These are phyloP conservation scores for Hemerocallis citrina DNA, from an alignment of 106 monocot genomes.

Conservation along the genomic window DNA sequence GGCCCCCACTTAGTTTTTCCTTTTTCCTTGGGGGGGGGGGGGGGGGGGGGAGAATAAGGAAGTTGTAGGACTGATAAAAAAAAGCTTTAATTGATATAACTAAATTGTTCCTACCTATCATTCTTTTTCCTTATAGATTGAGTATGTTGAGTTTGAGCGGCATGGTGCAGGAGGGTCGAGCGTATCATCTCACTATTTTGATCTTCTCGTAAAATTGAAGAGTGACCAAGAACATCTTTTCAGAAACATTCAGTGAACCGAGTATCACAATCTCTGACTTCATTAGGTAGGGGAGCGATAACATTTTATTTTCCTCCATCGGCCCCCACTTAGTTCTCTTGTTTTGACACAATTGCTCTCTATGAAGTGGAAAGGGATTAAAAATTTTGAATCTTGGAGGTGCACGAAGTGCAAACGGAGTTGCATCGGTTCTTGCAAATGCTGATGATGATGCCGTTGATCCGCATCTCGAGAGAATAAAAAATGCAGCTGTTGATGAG, in stretches of 20 bases:
- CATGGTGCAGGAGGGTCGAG: conserved; percentile 98
- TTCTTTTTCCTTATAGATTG: conserved; percentile 43
- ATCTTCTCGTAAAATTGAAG: conserved; percentile 93
- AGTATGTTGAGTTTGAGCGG: conserved; percentile 92
- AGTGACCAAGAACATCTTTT: conserved; percentile 96
- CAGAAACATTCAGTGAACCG: conserved; percentile 97
- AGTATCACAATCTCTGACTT: conserved; percentile 93
- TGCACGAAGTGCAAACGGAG: conserved; percentile 49
- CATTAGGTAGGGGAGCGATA: conserved; percentile 42
- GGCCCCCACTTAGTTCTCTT: neutral
- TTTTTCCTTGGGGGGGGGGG: too few species aligned
- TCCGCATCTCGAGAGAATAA: conserved; percentile 90
- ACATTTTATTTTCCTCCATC: neutral
- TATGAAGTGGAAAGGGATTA: conserved; percentile 73
- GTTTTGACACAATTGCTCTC: neutral
- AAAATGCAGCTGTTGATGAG: conserved; percentile 73
- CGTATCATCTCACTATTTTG: conserved; percentile 98
- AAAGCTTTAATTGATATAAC: neutral
- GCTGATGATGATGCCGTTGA: conserved; percentile 92
- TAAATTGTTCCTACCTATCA: neutral
- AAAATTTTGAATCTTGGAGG: conserved; percentile 92
- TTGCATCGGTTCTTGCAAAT: conserved; percentile 61
- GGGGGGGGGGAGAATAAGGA: too few species aligned
- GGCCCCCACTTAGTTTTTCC: neutral
- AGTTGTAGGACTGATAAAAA: too few species aligned